A percentile compares a stretch with the other conserved stretches of the same genome.
phyloP scores from a whole-genome alignment of 352 stramenopile species.

The Globisporangium lucens region DNA sequence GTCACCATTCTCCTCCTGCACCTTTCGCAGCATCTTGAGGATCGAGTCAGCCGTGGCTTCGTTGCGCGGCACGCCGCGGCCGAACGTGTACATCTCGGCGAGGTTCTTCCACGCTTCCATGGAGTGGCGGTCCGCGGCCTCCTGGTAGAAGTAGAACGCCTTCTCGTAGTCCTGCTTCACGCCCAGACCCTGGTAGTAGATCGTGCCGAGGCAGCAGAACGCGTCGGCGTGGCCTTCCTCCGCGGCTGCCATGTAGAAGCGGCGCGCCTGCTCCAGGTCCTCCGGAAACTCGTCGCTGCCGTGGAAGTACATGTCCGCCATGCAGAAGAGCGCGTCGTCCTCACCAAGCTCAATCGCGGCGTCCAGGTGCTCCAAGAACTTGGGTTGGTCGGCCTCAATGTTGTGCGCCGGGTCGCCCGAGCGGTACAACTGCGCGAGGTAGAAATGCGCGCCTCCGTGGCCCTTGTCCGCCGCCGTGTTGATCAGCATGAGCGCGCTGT shows the following conservation, averaged over 20 bases:
- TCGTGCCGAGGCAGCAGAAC: slow-evolving; percentile 73
- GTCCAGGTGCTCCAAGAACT: slow-evolving; percentile 68
- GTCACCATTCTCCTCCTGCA: slow-evolving; percentile 9
- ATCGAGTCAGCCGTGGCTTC: slow-evolving; percentile 78
- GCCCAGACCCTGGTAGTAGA: slow-evolving; percentile 78
- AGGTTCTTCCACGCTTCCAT: slow-evolving; percentile 89
- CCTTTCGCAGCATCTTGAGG: slow-evolving; percentile 70
- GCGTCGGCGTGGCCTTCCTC: slow-evolving; percentile 65
- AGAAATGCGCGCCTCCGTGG: slow-evolving; percentile 77
- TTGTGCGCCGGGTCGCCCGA: slow-evolving; percentile 58
- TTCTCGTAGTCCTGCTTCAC: slow-evolving; percentile 68
- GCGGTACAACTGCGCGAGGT: slow-evolving; percentile 85
- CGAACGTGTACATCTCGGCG: slow-evolving; percentile 82
- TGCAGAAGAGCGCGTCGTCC: slow-evolving; percentile 77
- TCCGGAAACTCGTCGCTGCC: slow-evolving; percentile 73
- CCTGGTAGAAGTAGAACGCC: slow-evolving; percentile 87
- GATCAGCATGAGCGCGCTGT: slow-evolving; percentile 72
- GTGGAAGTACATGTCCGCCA: slow-evolving; percentile 86
- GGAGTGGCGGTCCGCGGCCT: slow-evolving; percentile 76
- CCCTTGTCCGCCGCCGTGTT: slow-evolving; percentile 63
- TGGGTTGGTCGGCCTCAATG: slow-evolving; percentile 42
- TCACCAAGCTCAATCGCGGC: slow-evolving; percentile 57
- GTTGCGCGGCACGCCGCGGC: slow-evolving; percentile 72
- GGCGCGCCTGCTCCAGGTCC: slow-evolving; percentile 61
- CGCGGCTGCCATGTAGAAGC: slow-evolving; percentile 71